These are phyloP conservation scores for Ploettnerulaceae sp. DNA, from an alignment of 2,329 filamentous ascomycete species.

Conservation along the genomic window DNA sequence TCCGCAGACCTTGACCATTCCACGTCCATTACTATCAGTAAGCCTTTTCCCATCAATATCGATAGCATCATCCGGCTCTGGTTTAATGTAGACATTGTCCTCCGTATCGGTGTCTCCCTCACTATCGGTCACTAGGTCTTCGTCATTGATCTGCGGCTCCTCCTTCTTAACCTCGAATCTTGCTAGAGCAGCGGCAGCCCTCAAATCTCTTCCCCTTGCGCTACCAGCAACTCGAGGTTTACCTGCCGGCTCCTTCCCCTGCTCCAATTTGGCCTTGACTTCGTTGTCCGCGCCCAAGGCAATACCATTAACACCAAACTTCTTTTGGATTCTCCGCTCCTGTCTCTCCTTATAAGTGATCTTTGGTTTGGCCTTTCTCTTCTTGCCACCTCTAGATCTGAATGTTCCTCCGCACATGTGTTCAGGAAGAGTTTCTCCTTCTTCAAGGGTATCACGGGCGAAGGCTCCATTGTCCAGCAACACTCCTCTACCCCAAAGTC, in stretches of 20 bases:
- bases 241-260: constrained; percentile 46
- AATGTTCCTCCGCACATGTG: constrained; percentile 81
- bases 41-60: constrained; percentile 62
- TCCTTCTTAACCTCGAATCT: constrained; percentile 46
- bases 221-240: constrained; percentile 58
- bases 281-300: constrained; percentile 52
- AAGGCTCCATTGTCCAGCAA: constrained; percentile 57
- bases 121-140: constrained; percentile 40
- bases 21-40: constrained; percentile 60
- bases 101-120: constrained; percentile 43
- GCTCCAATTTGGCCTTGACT: constrained; percentile 38
- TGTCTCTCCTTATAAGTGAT: constrained; percentile 40
- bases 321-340: constrained; percentile 50
- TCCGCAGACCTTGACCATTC: constrained; percentile 70
- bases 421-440: constrained; percentile 57
- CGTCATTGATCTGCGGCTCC: constrained; percentile 36
- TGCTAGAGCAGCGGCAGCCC: constrained; percentile 56
- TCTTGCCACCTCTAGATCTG: constrained; percentile 48
- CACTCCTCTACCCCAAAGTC: constrained; percentile 73
- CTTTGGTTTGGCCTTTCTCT: constrained; percentile 45
- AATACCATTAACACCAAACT: constrained; percentile 47
- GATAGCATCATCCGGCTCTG: constrained; percentile 47
- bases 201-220: constrained; percentile 52
- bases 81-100: constrained; percentile 42
- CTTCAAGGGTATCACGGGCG: constrained; percentile 47